These are phyloP conservation scores for Exophiala phaeomuriformis DNA, from an alignment of 2,329 filamentous ascomycete genomes.

Conservation along the genomic window DNA sequence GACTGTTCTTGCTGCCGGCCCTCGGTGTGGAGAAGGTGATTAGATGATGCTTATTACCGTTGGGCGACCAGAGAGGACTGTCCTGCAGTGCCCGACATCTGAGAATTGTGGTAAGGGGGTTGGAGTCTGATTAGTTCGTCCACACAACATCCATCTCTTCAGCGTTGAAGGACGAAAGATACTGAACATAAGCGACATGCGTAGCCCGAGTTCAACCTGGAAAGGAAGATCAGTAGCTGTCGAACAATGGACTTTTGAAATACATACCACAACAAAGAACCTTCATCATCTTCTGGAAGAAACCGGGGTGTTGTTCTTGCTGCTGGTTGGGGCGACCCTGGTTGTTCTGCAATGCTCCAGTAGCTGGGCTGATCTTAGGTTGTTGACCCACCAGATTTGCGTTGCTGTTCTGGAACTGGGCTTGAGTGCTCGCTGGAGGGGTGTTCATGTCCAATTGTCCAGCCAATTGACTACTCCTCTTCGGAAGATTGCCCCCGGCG, in stretches of 20 bases:
- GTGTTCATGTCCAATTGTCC: constrained; percentile 61
- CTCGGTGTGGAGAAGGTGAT: background rate
- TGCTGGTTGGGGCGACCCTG: constrained; percentile 43
- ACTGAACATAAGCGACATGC: background rate
- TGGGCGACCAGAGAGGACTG: background rate
- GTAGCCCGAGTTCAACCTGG: constrained; percentile 5
- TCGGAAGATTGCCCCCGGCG: constrained; percentile 37
- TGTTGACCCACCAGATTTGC: constrained; percentile 67
- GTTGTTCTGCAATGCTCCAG: constrained; percentile 54
- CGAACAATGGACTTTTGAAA: constrained; percentile 9
- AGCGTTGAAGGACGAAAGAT: background rate
- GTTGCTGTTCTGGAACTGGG: constrained; percentile 93
- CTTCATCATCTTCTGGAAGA: constrained; percentile 90
- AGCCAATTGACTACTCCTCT: constrained; percentile 29
- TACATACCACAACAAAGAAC: constrained; percentile 74
- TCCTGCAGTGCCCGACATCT: background rate
- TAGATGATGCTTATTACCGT: background rate
- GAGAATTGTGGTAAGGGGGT: background rate
- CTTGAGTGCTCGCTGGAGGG: constrained; percentile 83
- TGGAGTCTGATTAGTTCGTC: background rate
- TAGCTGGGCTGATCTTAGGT: constrained; percentile 50
- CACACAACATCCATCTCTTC: background rate
- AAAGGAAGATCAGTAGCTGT: background rate
- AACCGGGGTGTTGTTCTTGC: constrained; percentile 67
- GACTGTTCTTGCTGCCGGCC: background rate